Evolutionary conservation across 352 stramenopile species (phyloP), one percentile per base, ranked within the genome.

Genomic region (Phytophthora hybrid): DNA sequence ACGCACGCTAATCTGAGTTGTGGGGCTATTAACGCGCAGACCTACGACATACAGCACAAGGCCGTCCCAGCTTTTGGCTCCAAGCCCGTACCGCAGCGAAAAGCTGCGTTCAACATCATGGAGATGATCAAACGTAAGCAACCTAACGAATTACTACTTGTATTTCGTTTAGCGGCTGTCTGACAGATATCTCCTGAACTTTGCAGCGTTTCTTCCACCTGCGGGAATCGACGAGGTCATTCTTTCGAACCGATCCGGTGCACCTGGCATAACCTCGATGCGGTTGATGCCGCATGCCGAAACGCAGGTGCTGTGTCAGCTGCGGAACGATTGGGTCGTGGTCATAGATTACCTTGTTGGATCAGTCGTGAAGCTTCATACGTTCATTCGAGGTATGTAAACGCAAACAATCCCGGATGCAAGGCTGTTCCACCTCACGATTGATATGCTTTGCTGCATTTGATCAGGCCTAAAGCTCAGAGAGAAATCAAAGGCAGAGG

Each of bases 311-410:
- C 55, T 92, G 13, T 87, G 84, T 60, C 85, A 94, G 44, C 70
- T 94, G 7, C 81, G 83, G 9, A 94, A 93, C 46, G 85, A 93
- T 65, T 94, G 87, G 87, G 63, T 93, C 18, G 74, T 91, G 21
- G 70, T 89, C 11, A 49, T 92, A 5, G 87, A 94, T 58, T 79
- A 80, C 26, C 58, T 83, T 11, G 59, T 39, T 21, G 73, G 79
- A 9, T 58, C 62, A 0, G 61, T 90, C 26, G n/a, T 82, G 18
- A 91, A 91, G 65, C 67, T 93, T 4, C 82, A 91, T 55, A 90
- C 84, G 4, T 84, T 85, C 29, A 58, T 87, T 41, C 83, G 79
- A 79, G 79, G 85, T 88, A 74, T 59, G 64, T 51, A 32, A 13
- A 44, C 7, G 1, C 14, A 14, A 19, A 55, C 16, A 32, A 60